Evolutionary conservation across 305 asterid species (phyloP), one percentile per base, ranked within the genome.

Genomic region (Ajuga reptans): DNA sequence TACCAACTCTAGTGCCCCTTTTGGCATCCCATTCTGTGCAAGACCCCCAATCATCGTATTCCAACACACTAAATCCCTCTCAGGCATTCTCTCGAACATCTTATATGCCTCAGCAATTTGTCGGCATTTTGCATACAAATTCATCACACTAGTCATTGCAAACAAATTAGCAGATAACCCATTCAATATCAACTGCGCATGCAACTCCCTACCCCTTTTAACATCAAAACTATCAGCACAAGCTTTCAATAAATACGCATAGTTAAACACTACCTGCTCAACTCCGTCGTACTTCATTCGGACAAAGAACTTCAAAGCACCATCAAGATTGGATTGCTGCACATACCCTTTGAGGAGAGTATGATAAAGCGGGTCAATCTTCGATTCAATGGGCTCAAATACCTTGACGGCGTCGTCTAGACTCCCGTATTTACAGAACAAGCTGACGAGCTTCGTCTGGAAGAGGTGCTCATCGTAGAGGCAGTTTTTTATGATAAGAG

Each of bases 31-130:
- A 64, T 93, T 93, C 67, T 90, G 95, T 0, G 89, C 76, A 73
- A 79, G 86, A 18, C 95, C 96, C 0, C 89, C 83, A 71, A 89
- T 77, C 66, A 93, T 83, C 0, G 96, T 84, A 74, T 92, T 92
- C 97, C 95, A 92, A 58, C 92, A 84, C 59, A 87, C 89, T 80
- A 88, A 79, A 68, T 92, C 98, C 71, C 91, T 87, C 21, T 79
- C 86, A 46, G 87, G 87, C 96, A 92, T 88, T 87, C 89, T 87
- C 56, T 73, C 95, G 54, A 92, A 92, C 97, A 92, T 69, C 83
- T 87, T 88, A 72, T 69, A 84, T 3, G 98, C 95, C 64, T 90
- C 92, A 0, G 74, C 75, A 62, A 89, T 69, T 14, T 64, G 42
- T n/a, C 90, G 78, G 60, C 99, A 90, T 75, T 93, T 93, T 0